Conservation (phyloP, 1,139 yeast species). For the Zygoascus sp. region DNA sequence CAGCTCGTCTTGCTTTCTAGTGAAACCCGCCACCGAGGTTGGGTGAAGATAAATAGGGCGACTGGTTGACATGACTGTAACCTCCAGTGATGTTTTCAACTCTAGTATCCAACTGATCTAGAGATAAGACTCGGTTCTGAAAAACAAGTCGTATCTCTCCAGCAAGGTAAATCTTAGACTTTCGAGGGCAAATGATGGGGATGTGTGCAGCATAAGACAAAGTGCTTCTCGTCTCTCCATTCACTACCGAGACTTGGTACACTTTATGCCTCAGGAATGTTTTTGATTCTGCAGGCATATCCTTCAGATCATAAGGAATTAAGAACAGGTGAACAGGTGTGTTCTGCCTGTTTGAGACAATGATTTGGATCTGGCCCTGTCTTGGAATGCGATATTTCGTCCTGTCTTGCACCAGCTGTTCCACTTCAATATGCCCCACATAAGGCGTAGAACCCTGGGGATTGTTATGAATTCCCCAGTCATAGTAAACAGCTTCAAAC, state of each 20-base stretch:
- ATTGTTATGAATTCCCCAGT: constrained; percentile 30
- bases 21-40: not conserved
- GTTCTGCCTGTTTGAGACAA: constrained; percentile 40
- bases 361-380: constrained; percentile 41
- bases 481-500: constrained; percentile 39
- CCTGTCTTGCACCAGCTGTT: constrained; percentile 31
- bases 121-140: constrained; percentile 30
- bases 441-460: constrained; percentile 35
- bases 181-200: constrained; percentile 33
- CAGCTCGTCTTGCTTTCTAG: not conserved
- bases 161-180: constrained; percentile 35
- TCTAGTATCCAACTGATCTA: constrained; percentile 6
- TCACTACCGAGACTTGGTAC: constrained; percentile 16
- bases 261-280: constrained; percentile 36
- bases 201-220: constrained; percentile 34
- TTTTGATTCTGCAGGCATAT: constrained; percentile 31
- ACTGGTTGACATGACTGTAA: constrained; percentile 1
- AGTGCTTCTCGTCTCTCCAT: constrained; percentile 15
- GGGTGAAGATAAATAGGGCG: not conserved
- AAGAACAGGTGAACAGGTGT: constrained; percentile 38
- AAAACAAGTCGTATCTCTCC: constrained; percentile 39
- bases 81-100: constrained; percentile 19
- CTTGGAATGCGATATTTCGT: constrained; percentile 40
- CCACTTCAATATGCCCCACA: constrained; percentile 39
- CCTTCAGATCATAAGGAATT: constrained; percentile 38